A percentile compares a stretch with the other conserved stretches of the same genome.
These are phyloP conservation scores for Salix brachista DNA, from an alignment of 345 rosid genomes.

Conservation along the genomic window DNA sequence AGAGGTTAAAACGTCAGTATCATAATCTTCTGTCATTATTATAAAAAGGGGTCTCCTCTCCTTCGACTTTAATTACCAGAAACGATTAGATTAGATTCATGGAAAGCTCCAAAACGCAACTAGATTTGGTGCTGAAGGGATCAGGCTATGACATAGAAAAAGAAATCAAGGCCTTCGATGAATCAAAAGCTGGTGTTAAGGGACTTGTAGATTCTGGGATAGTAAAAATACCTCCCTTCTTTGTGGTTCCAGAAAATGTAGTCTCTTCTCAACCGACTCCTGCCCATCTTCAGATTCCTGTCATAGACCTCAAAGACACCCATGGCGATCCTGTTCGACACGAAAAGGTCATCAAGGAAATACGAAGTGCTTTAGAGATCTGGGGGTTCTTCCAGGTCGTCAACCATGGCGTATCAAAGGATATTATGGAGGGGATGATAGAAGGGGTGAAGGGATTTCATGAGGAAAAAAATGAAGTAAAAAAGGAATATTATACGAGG, in stretches of 20 bases:
- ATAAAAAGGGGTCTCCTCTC: no score
- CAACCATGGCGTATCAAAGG: slow-evolving; percentile 19
- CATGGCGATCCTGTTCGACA: neutral
- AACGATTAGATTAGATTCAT: neutral
- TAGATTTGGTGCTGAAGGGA: neutral
- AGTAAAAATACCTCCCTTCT: neutral
- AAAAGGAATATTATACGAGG: slow-evolving; percentile 14
- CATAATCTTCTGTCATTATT: no score
- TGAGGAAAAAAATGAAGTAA: slow-evolving; percentile 17
- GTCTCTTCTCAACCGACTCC: neutral
- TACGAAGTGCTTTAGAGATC: neutral
- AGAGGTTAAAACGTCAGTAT: no score
- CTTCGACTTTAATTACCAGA: no score
- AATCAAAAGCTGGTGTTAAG: slow-evolving; percentile 9
- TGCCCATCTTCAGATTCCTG: neutral
- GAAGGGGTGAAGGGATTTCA: slow-evolving; percentile 17
- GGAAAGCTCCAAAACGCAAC: neutral
- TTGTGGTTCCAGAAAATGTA: neutral
- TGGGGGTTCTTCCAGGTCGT: slow-evolving; percentile 14
- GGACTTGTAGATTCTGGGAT: neutral
- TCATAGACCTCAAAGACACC: slow-evolving; percentile 4
- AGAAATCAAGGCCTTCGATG: slow-evolving; percentile 4
- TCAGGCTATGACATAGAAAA: neutral
- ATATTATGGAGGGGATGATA: slow-evolving; percentile 2
- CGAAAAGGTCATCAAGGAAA: neutral